Evolutionary conservation across 1,284 basidiomycete species (phyloP), one percentile per base, ranked within the genome.

Genomic region (Tilletia indica): DNA sequence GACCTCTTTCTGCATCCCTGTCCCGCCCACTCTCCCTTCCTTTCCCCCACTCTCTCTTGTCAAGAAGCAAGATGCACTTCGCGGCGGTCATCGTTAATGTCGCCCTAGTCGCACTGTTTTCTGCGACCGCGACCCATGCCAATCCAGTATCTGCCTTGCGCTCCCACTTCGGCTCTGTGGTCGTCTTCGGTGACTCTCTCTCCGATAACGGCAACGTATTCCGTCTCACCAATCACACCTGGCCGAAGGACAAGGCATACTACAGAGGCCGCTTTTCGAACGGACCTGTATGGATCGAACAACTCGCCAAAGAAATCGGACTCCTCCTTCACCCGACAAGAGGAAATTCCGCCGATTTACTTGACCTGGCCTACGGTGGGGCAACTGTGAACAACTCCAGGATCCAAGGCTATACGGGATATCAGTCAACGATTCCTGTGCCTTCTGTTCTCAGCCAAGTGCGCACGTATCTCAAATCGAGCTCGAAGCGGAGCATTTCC

Each of bases 161-260:
- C 19, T 38, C 21, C 58, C 16, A 39, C 25, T 63, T 63, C 19
- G 58, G 34, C 58, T 38, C 21, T 16, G 58, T 78, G 19, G 73
- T 78, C 31, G 71, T 74, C 45, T 74, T 76, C 68, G 76, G 76
- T 25, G 77, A 78, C 70, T 77, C 75, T 16, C 66, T 78, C 5
- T 68, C 71, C 16, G 77, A 78, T 67, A 77, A 78, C 64, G 77
- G 77, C 42, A 77, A 77, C 63, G 70, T 72, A n/a, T 78, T 70
- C 67, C 42, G 39, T 31, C 51, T 77, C 42, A 71, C 77, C 47
- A 77, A 77, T 71, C 36, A 48, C 19, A 71, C 75, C 14, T 78
- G 77, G 77, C 77, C 77, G 5, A 63, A 70, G 16, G 72, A 77
- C 49, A 48, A n/a, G 38, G 75, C 74, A 16, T 77, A 75, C 68